Conservation (phyloP, 257 asterid species). For the Nyctanthes arbortristis region DNA sequence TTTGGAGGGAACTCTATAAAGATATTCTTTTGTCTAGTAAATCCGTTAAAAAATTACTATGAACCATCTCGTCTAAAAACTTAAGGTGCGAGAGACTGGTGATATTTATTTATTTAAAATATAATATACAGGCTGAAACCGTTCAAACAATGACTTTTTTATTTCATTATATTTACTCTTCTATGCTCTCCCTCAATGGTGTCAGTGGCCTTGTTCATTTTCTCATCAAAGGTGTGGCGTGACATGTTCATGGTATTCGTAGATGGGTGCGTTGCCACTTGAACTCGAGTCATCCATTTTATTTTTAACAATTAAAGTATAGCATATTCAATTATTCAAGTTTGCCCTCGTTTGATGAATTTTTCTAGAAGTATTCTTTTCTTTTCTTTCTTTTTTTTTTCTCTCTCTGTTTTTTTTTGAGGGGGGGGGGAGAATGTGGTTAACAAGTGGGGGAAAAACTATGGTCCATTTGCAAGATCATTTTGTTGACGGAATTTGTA, state of each 20-base stretch:
- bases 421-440: too few species aligned
- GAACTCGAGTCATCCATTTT: background rate
- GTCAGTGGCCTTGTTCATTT: background rate
- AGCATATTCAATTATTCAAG: background rate
- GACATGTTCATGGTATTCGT: background rate
- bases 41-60: too few species aligned
- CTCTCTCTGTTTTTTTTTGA: too few species aligned
- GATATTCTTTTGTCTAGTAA: background rate
- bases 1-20: background rate
- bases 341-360: too few species aligned
- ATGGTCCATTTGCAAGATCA: too few species aligned
- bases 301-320: background rate
- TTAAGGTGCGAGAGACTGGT: background rate
- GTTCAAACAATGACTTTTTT: background rate
- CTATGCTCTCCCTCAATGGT: background rate
- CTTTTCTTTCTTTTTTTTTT: too few species aligned
- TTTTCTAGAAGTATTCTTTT: too few species aligned
- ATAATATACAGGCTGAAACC: background rate
- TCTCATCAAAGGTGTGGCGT: background rate
- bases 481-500: too few species aligned
- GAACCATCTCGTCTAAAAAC: background rate
- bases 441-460: too few species aligned
- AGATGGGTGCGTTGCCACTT: background rate
- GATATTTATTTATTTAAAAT: background rate
- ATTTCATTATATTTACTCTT: background rate